Base-by-base conservation (phyloP, 352 stramenopile genomes). In the Globisporangium paddicum region DNA sequence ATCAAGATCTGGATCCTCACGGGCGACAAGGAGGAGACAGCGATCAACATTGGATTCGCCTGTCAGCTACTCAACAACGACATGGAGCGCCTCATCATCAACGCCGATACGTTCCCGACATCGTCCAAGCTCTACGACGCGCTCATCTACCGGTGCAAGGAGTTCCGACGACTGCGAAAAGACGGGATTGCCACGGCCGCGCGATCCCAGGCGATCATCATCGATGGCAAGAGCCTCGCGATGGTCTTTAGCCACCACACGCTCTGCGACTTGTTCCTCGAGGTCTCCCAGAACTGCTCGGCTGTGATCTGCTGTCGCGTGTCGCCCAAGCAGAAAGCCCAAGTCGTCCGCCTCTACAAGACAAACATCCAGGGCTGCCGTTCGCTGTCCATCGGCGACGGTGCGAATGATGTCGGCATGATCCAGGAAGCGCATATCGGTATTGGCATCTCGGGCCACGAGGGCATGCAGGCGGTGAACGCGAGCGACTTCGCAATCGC, bases 341-440 rank as follows among this genome's bases (percentile, higher is more conserved):
- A 96, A 30, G 82, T 96, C 48, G 83, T 96, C 45, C 77, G 85
- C 11, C 64, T 96, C 10, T 88, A 95, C 63, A 94, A 96, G 60
- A 87, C 80, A 0, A 90, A 86, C 45, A 70, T 96, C 81, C 64
- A 87, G 26, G 71, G 92, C 63, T 84, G 89, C 68, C 70, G 94
- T 10, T 97, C 94, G 10, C 86, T 99, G 18, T 87, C 96, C 6
- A 99, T 99, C 64, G 98, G 97, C 19, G 98, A 99, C 73, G 97
- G 97, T 16, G 98, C 97, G 25, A 99, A 99, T 68, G 98, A 99
- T 62, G 97, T 99, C 41, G 95, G 95, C 32, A 99, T 99, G 97
- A 99, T 99, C 67, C 96, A 99, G 67, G 95, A 98, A 71, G 97
- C 97, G 13, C 96, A 99, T 63, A 95, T 99, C 52, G 97, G 97